Evolutionary conservation across 83 land plant genomes (phyloP).

Genomic region (Larix sibirica): DNA sequence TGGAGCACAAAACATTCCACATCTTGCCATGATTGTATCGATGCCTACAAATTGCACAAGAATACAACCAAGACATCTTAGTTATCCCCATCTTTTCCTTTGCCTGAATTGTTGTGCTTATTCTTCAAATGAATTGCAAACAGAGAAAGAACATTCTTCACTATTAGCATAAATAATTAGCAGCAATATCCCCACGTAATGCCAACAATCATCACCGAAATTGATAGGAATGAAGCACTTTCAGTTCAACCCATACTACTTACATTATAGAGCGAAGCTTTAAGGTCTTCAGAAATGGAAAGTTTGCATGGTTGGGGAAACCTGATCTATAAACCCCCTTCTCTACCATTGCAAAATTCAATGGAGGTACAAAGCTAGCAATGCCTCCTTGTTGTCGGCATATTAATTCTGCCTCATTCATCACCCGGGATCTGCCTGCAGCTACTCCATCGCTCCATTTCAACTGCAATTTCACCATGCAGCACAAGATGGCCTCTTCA

Average conservation of each 20-base stretch:
- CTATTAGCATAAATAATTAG: neutral
- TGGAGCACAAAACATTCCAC: neutral
- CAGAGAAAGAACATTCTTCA: neutral
- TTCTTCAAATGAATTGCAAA: neutral
- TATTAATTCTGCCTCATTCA: slow-evolving; percentile 4
- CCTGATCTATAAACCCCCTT: slow-evolving; percentile 86
- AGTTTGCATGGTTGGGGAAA: slow-evolving; percentile 69
- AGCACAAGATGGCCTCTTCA: neutral
- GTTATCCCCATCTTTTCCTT: neutral
- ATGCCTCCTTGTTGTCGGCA: slow-evolving; percentile 17
- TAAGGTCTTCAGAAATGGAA: slow-evolving; percentile 68
- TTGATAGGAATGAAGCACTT: neutral
- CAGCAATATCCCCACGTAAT: neutral
- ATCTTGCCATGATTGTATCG: neutral
- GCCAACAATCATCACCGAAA: too few species aligned
- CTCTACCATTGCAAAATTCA: slow-evolving; percentile 87
- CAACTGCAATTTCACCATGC: slow-evolving; percentile 3
- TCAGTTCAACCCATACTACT: slow-evolving; percentile 1
- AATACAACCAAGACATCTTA: neutral
- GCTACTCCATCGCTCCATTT: neutral
- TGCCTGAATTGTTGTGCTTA: neutral
- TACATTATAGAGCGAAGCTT: slow-evolving; percentile 62
- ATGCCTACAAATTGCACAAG: neutral
- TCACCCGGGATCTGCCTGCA: neutral
- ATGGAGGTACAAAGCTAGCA: slow-evolving; percentile 61